Evolutionary conservation across 345 rosid genomes (phyloP).

Genomic region (Citrus maxima): DNA sequence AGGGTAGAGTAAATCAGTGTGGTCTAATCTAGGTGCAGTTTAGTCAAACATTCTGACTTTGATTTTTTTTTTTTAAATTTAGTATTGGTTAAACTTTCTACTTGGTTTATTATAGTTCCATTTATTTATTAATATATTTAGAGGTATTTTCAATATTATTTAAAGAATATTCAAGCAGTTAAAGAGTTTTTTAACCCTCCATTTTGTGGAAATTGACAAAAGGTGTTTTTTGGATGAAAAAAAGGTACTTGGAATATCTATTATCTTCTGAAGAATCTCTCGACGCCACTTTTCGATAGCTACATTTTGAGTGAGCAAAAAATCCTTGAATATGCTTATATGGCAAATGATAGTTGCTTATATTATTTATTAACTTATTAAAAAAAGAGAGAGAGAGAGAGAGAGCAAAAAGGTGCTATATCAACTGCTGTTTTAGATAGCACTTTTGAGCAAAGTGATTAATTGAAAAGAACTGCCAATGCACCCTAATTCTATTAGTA

Average conservation of each 20-base stretch:
- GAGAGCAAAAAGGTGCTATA: background rate
- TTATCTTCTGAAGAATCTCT: background rate
- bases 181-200: background rate
- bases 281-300: background rate
- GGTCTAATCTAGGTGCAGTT: background rate
- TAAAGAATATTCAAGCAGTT: background rate
- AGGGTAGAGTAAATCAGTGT: background rate
- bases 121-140: too few species aligned
- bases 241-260: background rate
- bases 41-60: background rate
- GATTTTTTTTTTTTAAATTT: background rate
- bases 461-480: background rate
- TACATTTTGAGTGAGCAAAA: background rate
- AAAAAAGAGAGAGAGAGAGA: too few species aligned
- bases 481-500: background rate
- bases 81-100: background rate
- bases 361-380: background rate
- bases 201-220: background rate
- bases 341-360: background rate
- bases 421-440: background rate
- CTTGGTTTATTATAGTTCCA: background rate
- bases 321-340: background rate
- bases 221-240: background rate
- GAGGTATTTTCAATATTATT: background rate
- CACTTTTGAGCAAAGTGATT: background rate